Evolutionary conservation across 805 yeast genomes (phyloP).

Genomic region (Komagataella phaffii): DNA sequence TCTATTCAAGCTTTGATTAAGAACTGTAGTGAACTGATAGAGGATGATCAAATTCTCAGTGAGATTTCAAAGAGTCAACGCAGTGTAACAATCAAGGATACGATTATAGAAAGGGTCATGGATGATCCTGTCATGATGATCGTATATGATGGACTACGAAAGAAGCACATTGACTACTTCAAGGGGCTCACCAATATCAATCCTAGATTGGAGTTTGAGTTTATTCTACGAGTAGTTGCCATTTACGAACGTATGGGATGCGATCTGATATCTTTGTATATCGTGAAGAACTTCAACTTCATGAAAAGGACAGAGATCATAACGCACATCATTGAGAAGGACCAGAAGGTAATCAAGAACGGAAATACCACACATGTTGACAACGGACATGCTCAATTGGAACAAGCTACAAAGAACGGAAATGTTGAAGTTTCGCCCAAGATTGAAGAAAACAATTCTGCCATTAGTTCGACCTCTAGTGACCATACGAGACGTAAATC

Average conservation of each 20-base stretch:
- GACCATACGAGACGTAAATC: neutral
- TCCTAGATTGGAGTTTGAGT: slow-evolving; percentile 38
- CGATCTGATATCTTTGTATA: slow-evolving; percentile 54
- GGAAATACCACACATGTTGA: neutral
- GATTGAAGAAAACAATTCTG: neutral
- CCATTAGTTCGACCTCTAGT: slow-evolving; percentile 2
- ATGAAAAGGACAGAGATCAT: slow-evolving; percentile 1
- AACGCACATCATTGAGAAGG: neutral
- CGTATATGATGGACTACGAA: slow-evolving; percentile 49
- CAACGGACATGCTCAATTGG: neutral
- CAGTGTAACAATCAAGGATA: neutral
- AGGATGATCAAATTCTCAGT: slow-evolving; percentile 14
- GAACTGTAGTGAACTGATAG: slow-evolving; percentile 27
- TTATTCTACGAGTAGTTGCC: slow-evolving; percentile 46
- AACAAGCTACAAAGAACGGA: neutral
- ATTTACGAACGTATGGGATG: slow-evolving; percentile 88
- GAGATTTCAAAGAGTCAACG: slow-evolving; percentile 16
- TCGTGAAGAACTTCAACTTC: slow-evolving; percentile 62
- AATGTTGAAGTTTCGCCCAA: neutral
- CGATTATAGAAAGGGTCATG: neutral
- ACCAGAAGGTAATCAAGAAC: neutral
- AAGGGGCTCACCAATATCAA: slow-evolving; percentile 33
- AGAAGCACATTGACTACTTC: slow-evolving; percentile 32
- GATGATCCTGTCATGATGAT: slow-evolving; percentile 77
- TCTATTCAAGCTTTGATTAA: slow-evolving; percentile 57